Percentiles rank a stretch among this genome's conserved stretches.
phyloP scores from a whole-genome alignment of 1,284 basidiomycete species.

The Erythrobasidium hasegawianum region DNA sequence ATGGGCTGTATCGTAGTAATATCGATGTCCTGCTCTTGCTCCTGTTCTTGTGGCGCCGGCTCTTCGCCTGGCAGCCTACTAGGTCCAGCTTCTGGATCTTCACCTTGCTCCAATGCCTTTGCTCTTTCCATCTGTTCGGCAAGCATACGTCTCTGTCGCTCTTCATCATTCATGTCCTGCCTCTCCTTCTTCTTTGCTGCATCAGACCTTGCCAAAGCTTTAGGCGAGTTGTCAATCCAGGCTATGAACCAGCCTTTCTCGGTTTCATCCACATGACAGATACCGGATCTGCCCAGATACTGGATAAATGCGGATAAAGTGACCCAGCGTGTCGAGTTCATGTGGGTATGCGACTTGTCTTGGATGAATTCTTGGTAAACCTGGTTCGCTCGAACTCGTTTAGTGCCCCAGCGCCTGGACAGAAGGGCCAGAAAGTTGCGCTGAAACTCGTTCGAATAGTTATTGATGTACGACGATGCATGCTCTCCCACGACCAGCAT shows the following conservation, averaged over 20 bases:
- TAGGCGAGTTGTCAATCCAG: constrained; percentile 95
- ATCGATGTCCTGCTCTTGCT: constrained; percentile 47
- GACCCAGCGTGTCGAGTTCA: constrained; percentile 98
- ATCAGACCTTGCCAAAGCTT: constrained; percentile 77
- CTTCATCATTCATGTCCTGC: constrained; percentile 85
- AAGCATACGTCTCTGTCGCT: constrained; percentile 82
- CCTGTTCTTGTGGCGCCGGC: constrained; percentile 37
- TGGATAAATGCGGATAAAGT: constrained; percentile 92
- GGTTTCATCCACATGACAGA: constrained; percentile 91
- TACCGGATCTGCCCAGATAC: constrained; percentile 79
- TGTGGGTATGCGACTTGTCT: constrained; percentile 91
- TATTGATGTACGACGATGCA: constrained; percentile 82
- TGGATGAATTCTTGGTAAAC: constrained; percentile 98
- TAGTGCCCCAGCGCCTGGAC: constrained; percentile 84
- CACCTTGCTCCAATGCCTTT: constrained; percentile 40
- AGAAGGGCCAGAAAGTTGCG: constrained; percentile 84
- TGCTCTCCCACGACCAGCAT: constrained; percentile 93
- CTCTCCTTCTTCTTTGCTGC: constrained; percentile 89
- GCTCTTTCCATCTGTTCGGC: constrained; percentile 93
- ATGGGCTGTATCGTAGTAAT: constrained; percentile 70
- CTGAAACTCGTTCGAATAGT: constrained; percentile 86
- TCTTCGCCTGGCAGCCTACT: constrained; percentile 34
- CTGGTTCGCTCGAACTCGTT: constrained; percentile 86
- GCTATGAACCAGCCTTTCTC: constrained; percentile 96
- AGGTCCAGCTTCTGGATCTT: constrained; percentile 11